Evolutionary conservation across 1,284 basidiomycete species (phyloP).

Genomic region (Wallemia ichthyophaga): DNA sequence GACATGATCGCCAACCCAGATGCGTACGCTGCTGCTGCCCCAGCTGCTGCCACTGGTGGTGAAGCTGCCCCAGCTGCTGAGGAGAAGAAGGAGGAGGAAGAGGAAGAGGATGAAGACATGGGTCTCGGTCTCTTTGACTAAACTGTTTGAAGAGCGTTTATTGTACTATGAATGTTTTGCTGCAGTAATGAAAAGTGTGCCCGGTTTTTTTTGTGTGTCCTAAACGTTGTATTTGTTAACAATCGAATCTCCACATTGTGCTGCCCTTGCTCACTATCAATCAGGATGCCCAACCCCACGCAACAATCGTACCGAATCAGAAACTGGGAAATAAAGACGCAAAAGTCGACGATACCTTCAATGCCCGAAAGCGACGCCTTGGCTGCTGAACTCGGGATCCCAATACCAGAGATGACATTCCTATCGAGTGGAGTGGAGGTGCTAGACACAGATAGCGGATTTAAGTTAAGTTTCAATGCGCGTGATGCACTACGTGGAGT

Average conservation of each 20-base stretch:
- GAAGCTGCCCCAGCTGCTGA: conserved; percentile 23
- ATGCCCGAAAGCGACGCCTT: background rate
- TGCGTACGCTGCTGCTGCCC: conserved; percentile 57
- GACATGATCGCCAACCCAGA: conserved; percentile 91
- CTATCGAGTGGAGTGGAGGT: background rate
- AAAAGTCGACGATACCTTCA: background rate
- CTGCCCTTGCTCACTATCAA: too few species aligned
- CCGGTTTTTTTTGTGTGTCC: too few species aligned
- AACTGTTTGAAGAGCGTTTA: conserved; percentile 1
- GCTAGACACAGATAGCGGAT: background rate
- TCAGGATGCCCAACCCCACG: too few species aligned
- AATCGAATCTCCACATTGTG: too few species aligned
- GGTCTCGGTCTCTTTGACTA: conserved; percentile 13
- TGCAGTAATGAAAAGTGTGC: background rate
- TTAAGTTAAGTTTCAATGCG: background rate
- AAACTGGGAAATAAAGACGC: background rate
- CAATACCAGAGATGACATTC: conserved; percentile 1
- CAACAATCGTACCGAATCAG: background rate
- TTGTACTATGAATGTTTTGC: background rate
- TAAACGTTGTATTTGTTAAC: too few species aligned
- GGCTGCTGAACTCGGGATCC: background rate
- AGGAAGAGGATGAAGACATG: conserved; percentile 45
- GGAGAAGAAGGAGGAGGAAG: conserved; percentile 38
- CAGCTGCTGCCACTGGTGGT: conserved; percentile 26
- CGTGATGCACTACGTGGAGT: background rate